These are phyloP conservation scores for Colletotrichum sp. DNA, from an alignment of 2,329 filamentous ascomycete genomes.

Conservation along the genomic window DNA sequence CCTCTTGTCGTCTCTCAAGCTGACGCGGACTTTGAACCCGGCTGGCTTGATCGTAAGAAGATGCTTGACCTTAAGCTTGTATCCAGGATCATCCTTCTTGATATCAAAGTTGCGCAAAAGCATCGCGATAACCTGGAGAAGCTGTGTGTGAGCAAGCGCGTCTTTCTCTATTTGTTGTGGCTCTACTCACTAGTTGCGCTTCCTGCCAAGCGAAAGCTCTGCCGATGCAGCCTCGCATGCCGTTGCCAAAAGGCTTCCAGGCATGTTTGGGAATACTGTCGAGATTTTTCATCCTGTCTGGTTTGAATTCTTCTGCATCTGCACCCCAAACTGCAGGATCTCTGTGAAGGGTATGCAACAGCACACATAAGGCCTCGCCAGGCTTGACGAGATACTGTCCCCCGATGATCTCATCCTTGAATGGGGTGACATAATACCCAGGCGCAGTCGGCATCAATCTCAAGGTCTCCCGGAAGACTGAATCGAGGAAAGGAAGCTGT, in stretches of 20 bases:
- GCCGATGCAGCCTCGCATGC: conserved; percentile 56
- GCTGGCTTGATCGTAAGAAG: conserved; percentile 65
- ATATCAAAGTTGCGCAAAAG: conserved; percentile 73
- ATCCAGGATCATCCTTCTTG: conserved; percentile 62
- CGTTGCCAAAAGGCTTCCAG: conserved; percentile 61
- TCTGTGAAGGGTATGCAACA: conserved; percentile 54
- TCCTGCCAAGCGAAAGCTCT: conserved; percentile 61
- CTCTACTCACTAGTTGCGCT: conserved; percentile 38
- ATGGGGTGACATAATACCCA: conserved; percentile 28
- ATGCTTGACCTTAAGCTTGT: conserved; percentile 55
- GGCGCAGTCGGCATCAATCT: conserved; percentile 30
- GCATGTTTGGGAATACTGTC: conserved; percentile 29
- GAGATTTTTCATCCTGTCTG: conserved; percentile 63
- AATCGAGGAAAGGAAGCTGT: conserved; percentile 67
- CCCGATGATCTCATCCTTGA: conserved; percentile 47
- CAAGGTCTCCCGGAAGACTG: conserved; percentile 62
- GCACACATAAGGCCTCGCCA: conserved; percentile 44
- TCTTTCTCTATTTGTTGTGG: neutral
- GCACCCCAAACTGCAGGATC: conserved; percentile 62
- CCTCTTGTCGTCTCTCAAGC: conserved; percentile 43
- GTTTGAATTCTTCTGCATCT: conserved; percentile 61
- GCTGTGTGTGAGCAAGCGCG: neutral
- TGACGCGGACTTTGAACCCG: conserved; percentile 36
- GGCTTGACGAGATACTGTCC: conserved; percentile 58
- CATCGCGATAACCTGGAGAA: conserved; percentile 41